Conservation (phyloP, 1,284 basidiomycete species). For the Neotropicomus parvogracilis region DNA sequence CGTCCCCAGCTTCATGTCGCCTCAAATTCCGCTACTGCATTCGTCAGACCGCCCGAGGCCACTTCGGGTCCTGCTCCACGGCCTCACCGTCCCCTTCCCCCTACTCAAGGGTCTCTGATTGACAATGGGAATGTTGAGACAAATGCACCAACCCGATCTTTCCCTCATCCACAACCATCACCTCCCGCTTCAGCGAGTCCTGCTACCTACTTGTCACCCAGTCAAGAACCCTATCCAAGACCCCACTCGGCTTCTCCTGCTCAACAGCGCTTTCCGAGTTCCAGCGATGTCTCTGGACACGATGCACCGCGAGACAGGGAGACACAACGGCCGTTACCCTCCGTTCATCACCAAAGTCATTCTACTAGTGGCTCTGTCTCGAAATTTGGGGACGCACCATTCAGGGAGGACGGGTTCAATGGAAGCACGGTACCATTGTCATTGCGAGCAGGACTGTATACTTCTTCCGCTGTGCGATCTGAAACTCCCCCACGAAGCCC, state of each 20-base stretch:
- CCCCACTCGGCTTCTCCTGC: constrained; percentile 58
- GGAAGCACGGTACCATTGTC: constrained; percentile 27
- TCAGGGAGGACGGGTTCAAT: constrained; percentile 29
- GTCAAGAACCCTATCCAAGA: constrained; percentile 52
- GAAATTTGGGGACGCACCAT: constrained; percentile 32
- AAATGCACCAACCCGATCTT: constrained; percentile 19
- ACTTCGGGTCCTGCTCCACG: constrained; percentile 16
- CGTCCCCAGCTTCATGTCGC: constrained; percentile 27
- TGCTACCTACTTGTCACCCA: constrained; percentile 28
- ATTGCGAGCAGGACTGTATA: constrained; percentile 30
- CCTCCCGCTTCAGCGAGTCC: constrained; percentile 34
- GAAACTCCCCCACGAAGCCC: constrained; percentile 57
- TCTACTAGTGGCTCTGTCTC: constrained; percentile 28
- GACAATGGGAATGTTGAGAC: constrained; percentile 23
- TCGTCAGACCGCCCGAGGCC: constrained; percentile 22
- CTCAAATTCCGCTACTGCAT: constrained; percentile 18
- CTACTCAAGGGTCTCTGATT: constrained; percentile 26
- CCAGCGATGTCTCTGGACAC: constrained; percentile 19
- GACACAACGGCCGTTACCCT: constrained; percentile 27
- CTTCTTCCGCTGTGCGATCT: constrained; percentile 21
- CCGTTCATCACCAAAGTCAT: constrained; percentile 28
- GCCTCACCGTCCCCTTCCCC: constrained; percentile 30
- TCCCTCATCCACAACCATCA: constrained; percentile 34
- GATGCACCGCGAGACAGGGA: constrained; percentile 31
- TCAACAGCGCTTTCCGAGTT: constrained; percentile 30